These are phyloP conservation scores for Penicillium ucsense DNA, from an alignment of 495 filamentous ascomycete genomes.

Conservation along the genomic window DNA sequence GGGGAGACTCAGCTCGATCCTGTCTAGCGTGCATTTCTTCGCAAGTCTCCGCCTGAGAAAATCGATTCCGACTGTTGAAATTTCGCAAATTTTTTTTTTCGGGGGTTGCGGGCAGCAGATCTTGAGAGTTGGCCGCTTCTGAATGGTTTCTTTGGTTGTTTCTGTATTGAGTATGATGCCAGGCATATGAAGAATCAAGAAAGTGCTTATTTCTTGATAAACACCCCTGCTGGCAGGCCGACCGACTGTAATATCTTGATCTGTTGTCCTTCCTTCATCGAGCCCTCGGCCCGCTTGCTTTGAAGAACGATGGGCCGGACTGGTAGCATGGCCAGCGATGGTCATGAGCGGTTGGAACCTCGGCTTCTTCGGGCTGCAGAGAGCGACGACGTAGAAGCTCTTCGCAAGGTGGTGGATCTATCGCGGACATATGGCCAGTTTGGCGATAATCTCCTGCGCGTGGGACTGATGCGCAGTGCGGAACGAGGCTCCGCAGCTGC, in stretches of 20 bases:
- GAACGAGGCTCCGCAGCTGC: constrained; percentile 36
- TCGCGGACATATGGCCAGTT: constrained; percentile 35
- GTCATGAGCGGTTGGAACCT: constrained; percentile 41
- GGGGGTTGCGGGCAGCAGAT: no score
- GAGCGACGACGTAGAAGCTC: constrained; percentile 27
- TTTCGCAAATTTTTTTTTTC: no score
- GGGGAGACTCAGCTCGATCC: no score
- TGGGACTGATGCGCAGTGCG: constrained; percentile 40
- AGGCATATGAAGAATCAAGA: no score
- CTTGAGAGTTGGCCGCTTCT: no score
- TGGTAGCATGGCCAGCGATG: constrained; percentile 32
- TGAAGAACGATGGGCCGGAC: constrained; percentile 22
- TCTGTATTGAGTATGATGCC: no score
- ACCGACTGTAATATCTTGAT: background rate
- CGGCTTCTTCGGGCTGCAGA: constrained; percentile 43
- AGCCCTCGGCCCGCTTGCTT: background rate
- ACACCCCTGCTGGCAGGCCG: background rate
- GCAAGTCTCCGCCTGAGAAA: no score
- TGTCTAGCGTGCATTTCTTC: no score
- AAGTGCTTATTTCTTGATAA: no score
- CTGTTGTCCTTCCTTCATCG: background rate
- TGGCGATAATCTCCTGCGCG: constrained; percentile 40
- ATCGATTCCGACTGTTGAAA: no score
- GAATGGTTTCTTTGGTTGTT: no score
- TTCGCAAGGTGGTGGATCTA: constrained; percentile 27